These are phyloP conservation scores for Paramecium octaurelia DNA, from an alignment of 73 alveolate species.

Conservation along the genomic window DNA sequence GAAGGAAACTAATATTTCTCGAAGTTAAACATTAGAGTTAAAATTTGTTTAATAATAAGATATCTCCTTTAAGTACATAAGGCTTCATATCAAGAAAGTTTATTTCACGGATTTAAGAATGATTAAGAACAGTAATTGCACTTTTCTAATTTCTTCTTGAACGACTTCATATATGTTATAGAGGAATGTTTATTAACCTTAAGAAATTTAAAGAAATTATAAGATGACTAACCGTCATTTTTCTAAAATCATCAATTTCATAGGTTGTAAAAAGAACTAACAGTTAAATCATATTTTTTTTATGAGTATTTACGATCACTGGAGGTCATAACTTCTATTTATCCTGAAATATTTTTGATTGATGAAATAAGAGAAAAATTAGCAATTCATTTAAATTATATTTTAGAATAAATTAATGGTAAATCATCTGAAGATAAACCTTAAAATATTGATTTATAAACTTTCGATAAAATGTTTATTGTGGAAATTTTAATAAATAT, in stretches of 20 bases:
- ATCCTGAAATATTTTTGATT: slow-evolving; percentile 7
- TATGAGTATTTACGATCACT: not conserved
- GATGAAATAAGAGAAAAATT: slow-evolving; percentile 37
- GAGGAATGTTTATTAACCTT: not conserved
- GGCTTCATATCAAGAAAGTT: not conserved
- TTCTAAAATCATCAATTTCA: not conserved
- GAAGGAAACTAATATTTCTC: not conserved
- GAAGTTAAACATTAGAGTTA: not conserved
- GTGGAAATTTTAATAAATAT: not conserved
- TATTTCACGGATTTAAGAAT: not conserved
- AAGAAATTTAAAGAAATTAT: not conserved
- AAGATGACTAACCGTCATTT: not conserved
- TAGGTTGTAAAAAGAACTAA: not conserved
- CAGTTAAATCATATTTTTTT: not conserved
- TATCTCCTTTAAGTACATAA: not conserved
- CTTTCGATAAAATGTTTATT: not conserved
- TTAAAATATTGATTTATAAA: not conserved
- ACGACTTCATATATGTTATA: not conserved
- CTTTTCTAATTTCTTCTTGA: not conserved
- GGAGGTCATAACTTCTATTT: not conserved
- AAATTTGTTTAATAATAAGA: not conserved
- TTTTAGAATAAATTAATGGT: not conserved
- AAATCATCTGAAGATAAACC: not conserved
- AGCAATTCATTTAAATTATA: not conserved
- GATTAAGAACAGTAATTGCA: not conserved